Evolutionary conservation across 2,329 filamentous ascomycete species (phyloP).

Genomic region (Exophiala spinifera): DNA sequence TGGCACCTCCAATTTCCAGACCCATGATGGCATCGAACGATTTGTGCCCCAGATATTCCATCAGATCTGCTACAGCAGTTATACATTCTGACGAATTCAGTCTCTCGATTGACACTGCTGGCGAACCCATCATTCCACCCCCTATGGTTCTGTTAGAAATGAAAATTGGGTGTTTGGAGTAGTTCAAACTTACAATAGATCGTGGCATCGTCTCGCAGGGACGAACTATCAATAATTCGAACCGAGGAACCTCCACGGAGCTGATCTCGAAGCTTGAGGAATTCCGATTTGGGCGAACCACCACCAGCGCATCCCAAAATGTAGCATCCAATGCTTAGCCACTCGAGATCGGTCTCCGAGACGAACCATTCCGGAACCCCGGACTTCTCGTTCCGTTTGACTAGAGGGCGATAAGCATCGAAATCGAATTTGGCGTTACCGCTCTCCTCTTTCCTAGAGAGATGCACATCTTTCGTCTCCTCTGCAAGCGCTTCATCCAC

Average conservation of each 20-base stretch:
- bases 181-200: conserved; percentile 37
- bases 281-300: conserved; percentile 45
- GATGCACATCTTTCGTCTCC: conserved; percentile 12
- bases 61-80: conserved; percentile 49
- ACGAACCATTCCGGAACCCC: conserved; percentile 42
- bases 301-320: conserved; percentile 49
- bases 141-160: conserved; percentile 26
- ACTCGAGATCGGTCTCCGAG: conserved; percentile 45
- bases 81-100: conserved; percentile 56
- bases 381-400: conserved; percentile 40
- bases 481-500: conserved; percentile 26
- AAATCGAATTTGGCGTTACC: conserved; percentile 30
- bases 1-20: conserved; percentile 37
- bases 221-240: conserved; percentile 42
- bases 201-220: conserved; percentile 42
- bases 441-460: conserved; percentile 12
- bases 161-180: conserved; percentile 17
- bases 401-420: conserved; percentile 40
- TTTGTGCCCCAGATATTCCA: conserved; percentile 44
- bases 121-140: conserved; percentile 54
- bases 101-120: conserved; percentile 60
- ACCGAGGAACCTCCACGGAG: conserved; percentile 39
- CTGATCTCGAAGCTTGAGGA: conserved; percentile 36
- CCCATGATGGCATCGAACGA: conserved; percentile 39
- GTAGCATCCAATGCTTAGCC: conserved; percentile 48